Percentiles rank a stretch among this genome's conserved stretches.
phyloP scores from a whole-genome alignment of 306 rosid species.

The Macrotyloma uniflorum region DNA sequence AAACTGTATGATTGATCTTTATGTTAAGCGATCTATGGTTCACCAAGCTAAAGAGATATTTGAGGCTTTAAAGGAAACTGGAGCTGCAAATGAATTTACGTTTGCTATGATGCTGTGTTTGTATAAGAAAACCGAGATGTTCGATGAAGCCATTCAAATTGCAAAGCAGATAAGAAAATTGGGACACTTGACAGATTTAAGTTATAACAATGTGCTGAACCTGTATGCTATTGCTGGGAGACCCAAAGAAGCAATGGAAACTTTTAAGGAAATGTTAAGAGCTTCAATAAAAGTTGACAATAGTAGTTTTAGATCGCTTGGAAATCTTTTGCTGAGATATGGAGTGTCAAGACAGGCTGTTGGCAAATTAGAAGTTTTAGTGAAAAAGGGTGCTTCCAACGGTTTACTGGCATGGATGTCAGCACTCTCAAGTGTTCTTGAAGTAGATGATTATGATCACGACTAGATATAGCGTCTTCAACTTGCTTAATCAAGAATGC shows the following conservation, averaged over 20 bases:
- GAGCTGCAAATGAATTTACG: conserved; percentile 83
- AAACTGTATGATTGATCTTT: conserved; percentile 87
- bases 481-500: conserved; percentile 1
- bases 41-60: conserved; percentile 73
- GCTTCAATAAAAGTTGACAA: conserved; percentile 60
- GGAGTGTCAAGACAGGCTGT: conserved; percentile 80
- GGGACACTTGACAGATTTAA: conserved; percentile 61
- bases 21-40: conserved; percentile 70
- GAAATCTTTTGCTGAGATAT: conserved; percentile 63
- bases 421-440: conserved; percentile 67
- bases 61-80: conserved; percentile 58
- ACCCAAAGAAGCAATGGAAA: conserved; percentile 64
- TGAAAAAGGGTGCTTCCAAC: conserved; percentile 52
- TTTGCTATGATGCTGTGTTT: conserved; percentile 81
- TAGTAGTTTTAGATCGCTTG: conserved; percentile 69
- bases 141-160: conserved; percentile 68
- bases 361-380: conserved; percentile 58
- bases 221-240: conserved; percentile 76
- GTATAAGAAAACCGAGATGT: conserved; percentile 72
- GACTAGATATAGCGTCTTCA: conserved; percentile 39
- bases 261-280: conserved; percentile 62
- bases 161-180: conserved; percentile 73
- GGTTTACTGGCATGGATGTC: conserved; percentile 80
- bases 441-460: conserved; percentile 46
- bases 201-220: conserved; percentile 72